A percentile compares a stretch with the other conserved stretches of the same genome.
These are phyloP conservation scores for Backusella australiensis DNA, from an alignment of 192 early-diverging fungal genomes.

Conservation along the genomic window DNA sequence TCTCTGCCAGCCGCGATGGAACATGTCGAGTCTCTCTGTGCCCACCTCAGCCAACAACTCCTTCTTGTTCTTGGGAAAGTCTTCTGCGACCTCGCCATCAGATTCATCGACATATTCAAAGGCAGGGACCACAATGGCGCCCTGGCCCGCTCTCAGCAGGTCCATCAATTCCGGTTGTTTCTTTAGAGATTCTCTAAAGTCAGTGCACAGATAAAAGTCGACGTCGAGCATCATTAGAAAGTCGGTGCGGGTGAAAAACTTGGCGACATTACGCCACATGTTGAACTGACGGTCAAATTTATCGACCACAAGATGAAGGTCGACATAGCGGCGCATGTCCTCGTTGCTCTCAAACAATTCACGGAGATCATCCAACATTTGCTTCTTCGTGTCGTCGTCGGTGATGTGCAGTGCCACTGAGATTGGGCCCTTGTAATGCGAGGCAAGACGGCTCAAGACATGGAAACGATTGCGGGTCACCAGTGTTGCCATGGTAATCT, in stretches of 20 bases:
- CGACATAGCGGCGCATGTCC: constrained; percentile 47
- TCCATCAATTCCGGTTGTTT: constrained; percentile 38
- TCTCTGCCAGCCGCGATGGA: constrained; percentile 47
- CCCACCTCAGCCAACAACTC: constrained; percentile 43
- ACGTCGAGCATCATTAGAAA: constrained; percentile 61
- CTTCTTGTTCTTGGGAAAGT: constrained; percentile 49
- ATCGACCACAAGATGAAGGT: constrained; percentile 60
- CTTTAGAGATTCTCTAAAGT: constrained; percentile 41
- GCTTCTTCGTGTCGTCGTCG: constrained; percentile 48
- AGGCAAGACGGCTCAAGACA: constrained; percentile 44
- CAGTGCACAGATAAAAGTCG: constrained; percentile 58
- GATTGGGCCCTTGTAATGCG: constrained; percentile 53
- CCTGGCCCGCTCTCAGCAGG: constrained; percentile 40
- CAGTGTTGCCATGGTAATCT: constrained; percentile 53
- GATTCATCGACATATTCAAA: constrained; percentile 54
- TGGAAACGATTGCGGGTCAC: constrained; percentile 50
- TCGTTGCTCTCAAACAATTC: constrained; percentile 44
- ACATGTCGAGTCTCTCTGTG: constrained; percentile 49
- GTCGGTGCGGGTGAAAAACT: constrained; percentile 57
- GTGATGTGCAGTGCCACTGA: constrained; percentile 58
- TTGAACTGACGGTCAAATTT: constrained; percentile 63
- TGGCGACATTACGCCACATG: constrained; percentile 63
- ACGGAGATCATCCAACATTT: constrained; percentile 44
- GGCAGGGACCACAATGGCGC: constrained; percentile 55
- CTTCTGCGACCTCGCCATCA: constrained; percentile 47